Evolutionary conservation across 2,329 filamentous ascomycete genomes (phyloP).

Genomic region (Tolypocladium pustulatum): DNA sequence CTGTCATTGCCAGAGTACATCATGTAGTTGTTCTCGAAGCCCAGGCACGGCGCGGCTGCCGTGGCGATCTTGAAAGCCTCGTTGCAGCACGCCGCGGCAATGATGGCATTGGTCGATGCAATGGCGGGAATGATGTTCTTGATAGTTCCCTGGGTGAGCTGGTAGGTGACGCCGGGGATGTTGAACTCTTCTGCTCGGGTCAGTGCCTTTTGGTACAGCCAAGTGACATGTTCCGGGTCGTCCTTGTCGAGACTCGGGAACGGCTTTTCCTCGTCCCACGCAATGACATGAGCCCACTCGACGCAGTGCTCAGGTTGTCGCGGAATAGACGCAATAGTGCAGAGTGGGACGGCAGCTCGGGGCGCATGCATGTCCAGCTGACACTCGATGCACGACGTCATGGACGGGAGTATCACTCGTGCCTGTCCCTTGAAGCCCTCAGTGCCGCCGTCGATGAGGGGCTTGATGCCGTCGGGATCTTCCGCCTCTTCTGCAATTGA

Average conservation of each 20-base stretch:
- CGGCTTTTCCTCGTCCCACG: slow-evolving; percentile 80
- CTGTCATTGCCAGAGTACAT: slow-evolving; percentile 97
- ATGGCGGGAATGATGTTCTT: slow-evolving; percentile 99
- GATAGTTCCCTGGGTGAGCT: slow-evolving; percentile 91
- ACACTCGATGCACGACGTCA: slow-evolving; percentile 96
- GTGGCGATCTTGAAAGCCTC: slow-evolving; percentile 94
- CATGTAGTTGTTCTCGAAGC: slow-evolving; percentile 84
- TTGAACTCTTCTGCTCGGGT: slow-evolving; percentile 76
- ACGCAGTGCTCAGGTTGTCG: slow-evolving; percentile 96
- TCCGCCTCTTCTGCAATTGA: slow-evolving; percentile 73
- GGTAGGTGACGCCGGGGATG: slow-evolving; percentile 88
- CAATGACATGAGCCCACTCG: slow-evolving; percentile 97
- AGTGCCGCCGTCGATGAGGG: slow-evolving; percentile 90
- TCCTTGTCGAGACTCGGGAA: slow-evolving; percentile 87
- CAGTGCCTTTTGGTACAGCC: slow-evolving; percentile 82
- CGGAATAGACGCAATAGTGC: slow-evolving; percentile 91
- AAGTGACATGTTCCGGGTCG: slow-evolving; percentile 93
- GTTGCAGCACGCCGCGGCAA: slow-evolving; percentile 91
- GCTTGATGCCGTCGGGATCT: slow-evolving; percentile 78
- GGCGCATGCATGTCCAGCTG: slow-evolving; percentile 98
- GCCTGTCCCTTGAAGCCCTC: slow-evolving; percentile 98
- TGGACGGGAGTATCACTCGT: slow-evolving; percentile 79
- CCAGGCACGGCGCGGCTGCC: slow-evolving; percentile 68
- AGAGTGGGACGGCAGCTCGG: slow-evolving; percentile 91
- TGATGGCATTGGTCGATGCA: slow-evolving; percentile 92